These are phyloP conservation scores for Fusarium sp. DNA, from an alignment of 2,329 filamentous ascomycete species.

Conservation along the genomic window DNA sequence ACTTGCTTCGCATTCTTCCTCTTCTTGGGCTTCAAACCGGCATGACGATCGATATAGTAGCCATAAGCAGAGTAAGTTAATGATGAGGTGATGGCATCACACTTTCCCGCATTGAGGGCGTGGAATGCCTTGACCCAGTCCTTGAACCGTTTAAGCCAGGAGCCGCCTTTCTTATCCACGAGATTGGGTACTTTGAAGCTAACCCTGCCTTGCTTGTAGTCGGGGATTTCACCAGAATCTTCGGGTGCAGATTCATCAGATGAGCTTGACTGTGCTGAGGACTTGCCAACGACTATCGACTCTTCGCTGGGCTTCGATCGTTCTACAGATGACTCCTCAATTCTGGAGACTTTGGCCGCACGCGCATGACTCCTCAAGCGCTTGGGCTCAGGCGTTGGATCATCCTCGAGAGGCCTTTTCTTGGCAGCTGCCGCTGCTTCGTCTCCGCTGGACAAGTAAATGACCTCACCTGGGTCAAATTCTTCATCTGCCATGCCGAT, in stretches of 20 bases:
- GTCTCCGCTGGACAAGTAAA: slow-evolving; percentile 43
- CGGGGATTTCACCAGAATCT: slow-evolving; percentile 32
- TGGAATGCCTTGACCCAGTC: slow-evolving; percentile 51
- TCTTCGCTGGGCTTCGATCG: slow-evolving; percentile 15
- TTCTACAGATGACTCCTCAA: slow-evolving; percentile 41
- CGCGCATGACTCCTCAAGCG: slow-evolving; percentile 33
- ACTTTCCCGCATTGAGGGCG: slow-evolving; percentile 41
- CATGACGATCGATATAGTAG: slow-evolving; percentile 49
- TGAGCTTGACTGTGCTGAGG: slow-evolving; percentile 8
- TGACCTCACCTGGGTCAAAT: slow-evolving; percentile 40
- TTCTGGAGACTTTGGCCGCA: slow-evolving; percentile 12
- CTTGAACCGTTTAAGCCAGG: slow-evolving; percentile 52
- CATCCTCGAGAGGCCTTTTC: slow-evolving; percentile 48
- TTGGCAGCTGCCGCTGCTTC: slow-evolving; percentile 35
- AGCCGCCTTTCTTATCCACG: slow-evolving; percentile 44
- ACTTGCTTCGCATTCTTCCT: slow-evolving; percentile 48
- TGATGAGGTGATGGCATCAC: slow-evolving; percentile 39
- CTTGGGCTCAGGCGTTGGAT: slow-evolving; percentile 34
- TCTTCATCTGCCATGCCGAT: slow-evolving; percentile 31
- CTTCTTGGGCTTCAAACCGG: slow-evolving; percentile 50
- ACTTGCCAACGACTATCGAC: slow-evolving; percentile 6
- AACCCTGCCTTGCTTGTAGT: slow-evolving; percentile 36
- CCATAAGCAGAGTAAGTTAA: slow-evolving; percentile 45
- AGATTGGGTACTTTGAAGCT: slow-evolving; percentile 47
- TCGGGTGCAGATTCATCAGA: slow-evolving; percentile 18